phyloP scores from a whole-genome alignment of 2,329 filamentous ascomycete genomes.

The Dothistroma septosporum region DNA sequence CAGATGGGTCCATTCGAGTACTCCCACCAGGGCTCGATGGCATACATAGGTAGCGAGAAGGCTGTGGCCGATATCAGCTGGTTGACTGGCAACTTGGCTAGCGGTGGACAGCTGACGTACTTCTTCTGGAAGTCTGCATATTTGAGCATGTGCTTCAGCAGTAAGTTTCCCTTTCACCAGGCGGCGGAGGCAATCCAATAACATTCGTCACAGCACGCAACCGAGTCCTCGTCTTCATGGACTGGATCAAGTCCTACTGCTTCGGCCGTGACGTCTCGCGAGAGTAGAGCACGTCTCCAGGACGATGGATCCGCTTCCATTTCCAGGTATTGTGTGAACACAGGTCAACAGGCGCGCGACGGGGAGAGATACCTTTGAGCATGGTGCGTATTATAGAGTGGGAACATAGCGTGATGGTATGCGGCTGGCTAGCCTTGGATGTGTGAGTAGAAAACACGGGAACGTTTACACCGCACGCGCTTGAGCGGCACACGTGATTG shows the following conservation, averaged over 20 bases:
- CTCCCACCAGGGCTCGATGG: slow-evolving; percentile 92
- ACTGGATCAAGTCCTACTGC: slow-evolving; percentile 95
- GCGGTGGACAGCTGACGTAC: slow-evolving; percentile 83
- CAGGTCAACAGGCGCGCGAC: not conserved
- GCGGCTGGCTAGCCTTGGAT: not conserved
- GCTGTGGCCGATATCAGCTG: slow-evolving; percentile 96
- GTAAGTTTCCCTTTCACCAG: slow-evolving; percentile 53
- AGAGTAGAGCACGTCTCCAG: slow-evolving; percentile 49
- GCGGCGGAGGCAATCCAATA: slow-evolving; percentile 13
- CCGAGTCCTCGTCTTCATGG: slow-evolving; percentile 83
- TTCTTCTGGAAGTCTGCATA: slow-evolving; percentile 98
- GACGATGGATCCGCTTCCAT: not conserved
- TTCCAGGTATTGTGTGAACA: not conserved
- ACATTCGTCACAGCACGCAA: slow-evolving; percentile 66
- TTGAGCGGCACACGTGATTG: not conserved
- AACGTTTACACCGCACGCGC: not conserved
- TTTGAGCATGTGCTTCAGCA: slow-evolving; percentile 99
- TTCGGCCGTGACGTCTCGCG: slow-evolving; percentile 93
- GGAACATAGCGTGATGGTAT: not conserved
- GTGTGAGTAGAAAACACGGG: not conserved
- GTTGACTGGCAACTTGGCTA: slow-evolving; percentile 94
- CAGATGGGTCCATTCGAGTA: slow-evolving; percentile 98
- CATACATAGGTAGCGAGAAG: slow-evolving; percentile 97
- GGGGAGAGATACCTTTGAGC: not conserved
- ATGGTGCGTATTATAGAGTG: not conserved